Evolutionary conservation across 2,329 filamentous ascomycete species (phyloP), one percentile per base, ranked within the genome.

Genomic region (Endocalyx cinctus): DNA sequence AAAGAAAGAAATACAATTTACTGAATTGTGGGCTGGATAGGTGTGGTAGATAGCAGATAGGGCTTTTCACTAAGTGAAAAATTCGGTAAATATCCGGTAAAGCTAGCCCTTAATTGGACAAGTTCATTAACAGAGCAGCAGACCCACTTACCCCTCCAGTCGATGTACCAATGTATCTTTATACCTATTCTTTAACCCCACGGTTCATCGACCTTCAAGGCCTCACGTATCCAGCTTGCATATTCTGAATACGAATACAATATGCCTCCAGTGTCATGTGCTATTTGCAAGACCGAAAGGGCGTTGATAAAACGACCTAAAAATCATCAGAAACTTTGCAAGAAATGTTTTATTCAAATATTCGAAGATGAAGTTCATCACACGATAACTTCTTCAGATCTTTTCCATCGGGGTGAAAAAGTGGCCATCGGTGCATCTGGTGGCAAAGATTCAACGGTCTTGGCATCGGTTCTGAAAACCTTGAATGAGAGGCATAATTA

Each of bases 341-440:
- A 85, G 50, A 62, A 70, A 5, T 98, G 92, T 62, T 98, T 98
- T 62, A 77, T 95, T 34, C 52, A 67, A 10, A 74, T 92, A 28
- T 98, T 98, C 55, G 92, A 98, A 60, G 78, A 84, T 42, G 92
- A 98, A 67, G 80, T 95, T 29, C 89, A 97, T 58, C 84, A 94
- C 54, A 97, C 92, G 5, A 94, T 98, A 51, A 80, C 74, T 17
- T 78, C 82, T 2, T 87, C 84, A 13, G 66, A 72, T n/a, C 75
- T 98, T 12, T 98, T 98, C 62, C 69, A 70, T 27, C 79, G 74
- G 2, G 90, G 90, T 38, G 92, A 98, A 58, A 79, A 76, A 40
- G 77, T 98, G 25, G 94, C 92, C 6, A 96, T 98, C 52, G 94
- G 92, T 27, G 92, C 94, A 30, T 96, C 89, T 2, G 92, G 92